A percentile compares a stretch with the other conserved stretches of the same genome.
Conservation (phyloP, 129 eudicot species). For the Escallonia rubra region DNA sequence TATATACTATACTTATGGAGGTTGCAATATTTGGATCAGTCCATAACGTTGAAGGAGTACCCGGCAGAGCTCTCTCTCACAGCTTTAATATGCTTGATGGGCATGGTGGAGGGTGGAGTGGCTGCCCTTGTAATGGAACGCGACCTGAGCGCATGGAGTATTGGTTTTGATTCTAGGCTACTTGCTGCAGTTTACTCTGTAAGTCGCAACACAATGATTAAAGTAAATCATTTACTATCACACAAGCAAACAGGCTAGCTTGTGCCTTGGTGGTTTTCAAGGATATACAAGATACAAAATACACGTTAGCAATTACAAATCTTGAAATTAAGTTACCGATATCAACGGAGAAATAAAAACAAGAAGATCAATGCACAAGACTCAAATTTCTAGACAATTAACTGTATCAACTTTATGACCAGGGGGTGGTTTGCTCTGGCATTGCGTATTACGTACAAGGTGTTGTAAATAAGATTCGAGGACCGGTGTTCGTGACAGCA, state of each 20-base stretch:
- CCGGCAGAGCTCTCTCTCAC: constrained; percentile 82
- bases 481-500: constrained; percentile 96
- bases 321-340: too few relatives aligned
- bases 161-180: constrained; percentile 87
- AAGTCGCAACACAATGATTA: constrained; percentile 10
- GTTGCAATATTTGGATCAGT: constrained; percentile 24
- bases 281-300: too few relatives aligned
- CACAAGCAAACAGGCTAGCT: too few relatives aligned
- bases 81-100: constrained; percentile 60
- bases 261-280: too few relatives aligned
- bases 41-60: constrained; percentile 72
- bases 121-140: constrained; percentile 68
- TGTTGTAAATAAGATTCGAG: constrained; percentile 62
- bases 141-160: constrained; percentile 65
- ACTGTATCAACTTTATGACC: background rate
- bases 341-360: too few relatives aligned
- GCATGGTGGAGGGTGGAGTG: constrained; percentile 64
- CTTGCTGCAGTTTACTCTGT: constrained; percentile 86
- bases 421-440: constrained; percentile 97
- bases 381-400: too few relatives aligned
- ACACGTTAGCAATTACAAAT: too few relatives aligned
- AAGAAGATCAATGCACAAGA: too few relatives aligned
- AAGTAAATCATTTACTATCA: background rate
- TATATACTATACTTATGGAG: background rate
- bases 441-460: constrained; percentile 89